These are phyloP conservation scores for Lentithecium fluviatile DNA, from an alignment of 495 filamentous ascomycete genomes.

Conservation along the genomic window DNA sequence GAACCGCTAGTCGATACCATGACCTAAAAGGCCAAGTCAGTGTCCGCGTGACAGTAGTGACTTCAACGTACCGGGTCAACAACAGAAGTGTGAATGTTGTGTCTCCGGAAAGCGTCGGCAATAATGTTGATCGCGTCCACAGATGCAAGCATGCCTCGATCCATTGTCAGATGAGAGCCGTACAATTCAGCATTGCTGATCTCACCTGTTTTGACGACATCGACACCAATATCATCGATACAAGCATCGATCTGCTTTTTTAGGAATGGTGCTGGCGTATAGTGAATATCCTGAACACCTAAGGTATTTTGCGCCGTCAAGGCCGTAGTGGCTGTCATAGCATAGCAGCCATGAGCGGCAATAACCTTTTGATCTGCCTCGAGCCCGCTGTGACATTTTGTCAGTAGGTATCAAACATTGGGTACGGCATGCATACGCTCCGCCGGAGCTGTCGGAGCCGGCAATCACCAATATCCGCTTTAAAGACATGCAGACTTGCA, in stretches of 20 bases:
- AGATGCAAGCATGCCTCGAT: conserved; percentile 83
- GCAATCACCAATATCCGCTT: conserved; percentile 73
- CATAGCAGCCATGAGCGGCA: conserved; percentile 86
- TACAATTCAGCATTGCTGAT: neutral
- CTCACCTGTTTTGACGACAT: conserved; percentile 86
- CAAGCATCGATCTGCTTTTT: conserved; percentile 80
- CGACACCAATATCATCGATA: conserved; percentile 77
- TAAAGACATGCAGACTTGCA: conserved; percentile 16
- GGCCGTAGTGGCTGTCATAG: conserved; percentile 94
- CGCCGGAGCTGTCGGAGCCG: conserved; percentile 82
- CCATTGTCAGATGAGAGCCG: neutral
- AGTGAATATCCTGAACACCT: conserved; percentile 78
- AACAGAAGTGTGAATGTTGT: conserved; percentile 63
- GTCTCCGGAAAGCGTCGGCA: conserved; percentile 61
- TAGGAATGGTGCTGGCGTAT: conserved; percentile 75
- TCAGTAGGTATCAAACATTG: conserved; percentile 18
- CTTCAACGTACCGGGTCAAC: conserved; percentile 72
- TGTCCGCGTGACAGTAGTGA: neutral
- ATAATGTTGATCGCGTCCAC: conserved; percentile 73
- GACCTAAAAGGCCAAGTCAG: conserved; percentile 55
- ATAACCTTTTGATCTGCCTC: conserved; percentile 97
- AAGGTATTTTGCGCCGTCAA: conserved; percentile 92
- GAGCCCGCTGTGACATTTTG: conserved; percentile 63
- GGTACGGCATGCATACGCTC: conserved; percentile 62
- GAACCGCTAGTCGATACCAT: conserved; percentile 90